Conservation (phyloP, 1,139 yeast species). For the Trichomonascaceae sp. region DNA sequence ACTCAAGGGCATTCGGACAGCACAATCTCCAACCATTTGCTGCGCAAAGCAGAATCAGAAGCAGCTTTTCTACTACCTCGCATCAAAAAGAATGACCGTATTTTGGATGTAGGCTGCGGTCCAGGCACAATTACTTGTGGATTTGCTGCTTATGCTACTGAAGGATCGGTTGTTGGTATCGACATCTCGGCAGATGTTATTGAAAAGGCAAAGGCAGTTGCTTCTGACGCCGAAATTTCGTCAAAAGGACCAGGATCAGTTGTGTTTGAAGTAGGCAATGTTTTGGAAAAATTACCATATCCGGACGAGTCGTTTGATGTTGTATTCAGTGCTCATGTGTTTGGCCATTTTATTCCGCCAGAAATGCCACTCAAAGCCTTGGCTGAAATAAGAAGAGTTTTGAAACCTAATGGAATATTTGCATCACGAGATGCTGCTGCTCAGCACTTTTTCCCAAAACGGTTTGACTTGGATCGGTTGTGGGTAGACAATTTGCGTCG, state of each 20-base stretch:
- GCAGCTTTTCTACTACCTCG: conserved; percentile 30
- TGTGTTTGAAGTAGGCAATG: conserved; percentile 32
- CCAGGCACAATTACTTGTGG: conserved; percentile 40
- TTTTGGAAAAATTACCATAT: conserved; percentile 31
- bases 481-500: conserved; percentile 19
- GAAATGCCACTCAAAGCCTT: conserved; percentile 31
- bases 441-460: conserved; percentile 15
- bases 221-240: conserved; percentile 15
- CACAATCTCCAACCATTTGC: not conserved
- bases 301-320: conserved; percentile 37
- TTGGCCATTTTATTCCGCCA: conserved; percentile 29
- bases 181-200: conserved; percentile 35
- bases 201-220: conserved; percentile 25
- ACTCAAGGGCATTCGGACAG: not conserved
- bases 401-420: conserved; percentile 23
- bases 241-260: conserved; percentile 20
- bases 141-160: conserved; percentile 27
- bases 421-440: conserved; percentile 35
- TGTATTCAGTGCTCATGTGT: conserved; percentile 38
- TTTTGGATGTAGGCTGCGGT: conserved; percentile 41
- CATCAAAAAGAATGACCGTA: conserved; percentile 27
- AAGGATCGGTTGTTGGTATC: conserved; percentile 34
- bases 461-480: conserved; percentile 21
- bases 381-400: conserved; percentile 24
- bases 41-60: not conserved